phyloP scores from a whole-genome alignment of 768 basidiomycete species.

The Lactarius hatsudake region DNA sequence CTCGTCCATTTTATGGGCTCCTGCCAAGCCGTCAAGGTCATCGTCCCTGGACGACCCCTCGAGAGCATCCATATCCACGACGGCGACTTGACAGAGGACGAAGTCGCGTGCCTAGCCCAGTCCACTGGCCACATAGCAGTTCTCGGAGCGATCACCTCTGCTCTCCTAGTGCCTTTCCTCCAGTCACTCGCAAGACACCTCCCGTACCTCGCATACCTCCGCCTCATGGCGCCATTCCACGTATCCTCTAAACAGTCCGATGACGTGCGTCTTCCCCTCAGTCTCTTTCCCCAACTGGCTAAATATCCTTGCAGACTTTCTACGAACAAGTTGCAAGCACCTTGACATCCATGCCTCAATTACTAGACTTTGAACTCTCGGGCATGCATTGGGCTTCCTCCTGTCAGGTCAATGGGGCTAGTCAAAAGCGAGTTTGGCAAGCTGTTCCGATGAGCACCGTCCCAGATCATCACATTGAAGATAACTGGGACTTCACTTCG shows the following conservation, averaged over 20 bases:
- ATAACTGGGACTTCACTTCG: conserved; percentile 22
- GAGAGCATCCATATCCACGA: conserved; percentile 58
- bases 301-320: conserved; percentile 45
- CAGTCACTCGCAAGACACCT: conserved; percentile 53
- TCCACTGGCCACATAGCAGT: conserved; percentile 52
- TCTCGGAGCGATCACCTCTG: conserved; percentile 57
- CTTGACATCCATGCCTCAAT: conserved; percentile 56
- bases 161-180: conserved; percentile 56
- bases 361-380: conserved; percentile 68
- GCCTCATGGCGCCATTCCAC: conserved; percentile 49
- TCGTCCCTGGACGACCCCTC: conserved; percentile 68
- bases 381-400: conserved; percentile 64
- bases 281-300: conserved; percentile 13
- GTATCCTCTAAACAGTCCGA: conserved; percentile 35
- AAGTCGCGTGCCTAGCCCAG: conserved; percentile 50
- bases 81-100: conserved; percentile 56
- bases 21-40: conserved; percentile 47
- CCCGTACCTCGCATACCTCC: conserved; percentile 61
- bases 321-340: conserved; percentile 57
- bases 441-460: conserved; percentile 19
- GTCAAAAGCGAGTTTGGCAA: conserved; percentile 26
- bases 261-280: conserved; percentile 31
- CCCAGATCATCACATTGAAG: conserved; percentile 20
- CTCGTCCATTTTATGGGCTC: conserved; percentile 64
- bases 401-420: conserved; percentile 19